phyloP scores from a whole-genome alignment of 768 basidiomycete species.

The Pulveroboletus frians region DNA sequence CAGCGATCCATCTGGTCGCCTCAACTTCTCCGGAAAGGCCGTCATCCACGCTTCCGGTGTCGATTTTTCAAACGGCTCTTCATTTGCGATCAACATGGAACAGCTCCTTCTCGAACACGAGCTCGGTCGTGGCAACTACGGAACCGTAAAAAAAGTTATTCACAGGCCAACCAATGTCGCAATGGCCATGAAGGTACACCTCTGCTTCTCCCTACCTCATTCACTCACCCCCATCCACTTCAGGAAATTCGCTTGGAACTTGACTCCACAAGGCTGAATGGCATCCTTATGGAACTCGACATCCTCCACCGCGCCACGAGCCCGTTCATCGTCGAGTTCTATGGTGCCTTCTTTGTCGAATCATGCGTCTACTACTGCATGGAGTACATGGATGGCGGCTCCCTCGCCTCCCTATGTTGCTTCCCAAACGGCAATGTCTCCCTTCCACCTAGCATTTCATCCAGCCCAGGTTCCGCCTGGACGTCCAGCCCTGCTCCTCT shows the following conservation, averaged over 20 bases:
- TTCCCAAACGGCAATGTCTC: slow-evolving; percentile 40
- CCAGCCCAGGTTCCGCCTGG: slow-evolving; percentile 32
- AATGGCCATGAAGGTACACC: slow-evolving; percentile 96
- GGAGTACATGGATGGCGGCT: slow-evolving; percentile 99
- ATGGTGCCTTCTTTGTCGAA: slow-evolving; percentile 98
- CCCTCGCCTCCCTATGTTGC: slow-evolving; percentile 68
- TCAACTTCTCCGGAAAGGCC: slow-evolving; percentile 92
- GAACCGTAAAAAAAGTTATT: slow-evolving; percentile 92
- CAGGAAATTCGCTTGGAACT: slow-evolving; percentile 98
- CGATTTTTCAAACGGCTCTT: slow-evolving; percentile 84
- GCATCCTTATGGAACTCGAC: slow-evolving; percentile 98
- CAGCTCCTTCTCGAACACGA: slow-evolving; percentile 89
- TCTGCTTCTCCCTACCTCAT: background rate
- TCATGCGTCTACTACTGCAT: slow-evolving; percentile 99
- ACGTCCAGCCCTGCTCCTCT: slow-evolving; percentile 37
- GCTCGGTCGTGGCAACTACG: slow-evolving; percentile 94
- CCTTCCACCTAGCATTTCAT: slow-evolving; percentile 30
- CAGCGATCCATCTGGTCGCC: slow-evolving; percentile 93
- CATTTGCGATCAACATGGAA: slow-evolving; percentile 91
- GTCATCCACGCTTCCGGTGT: slow-evolving; percentile 86
- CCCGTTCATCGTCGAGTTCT: slow-evolving; percentile 95
- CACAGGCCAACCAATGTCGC: slow-evolving; percentile 92
- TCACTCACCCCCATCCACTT: slow-evolving; percentile 1
- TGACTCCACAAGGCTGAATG: slow-evolving; percentile 88
- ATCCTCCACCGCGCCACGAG: slow-evolving; percentile 91